Evolutionary conservation across 306 rosid species (phyloP), one percentile per base, ranked within the genome.

Genomic region (Rosa chinensis): DNA sequence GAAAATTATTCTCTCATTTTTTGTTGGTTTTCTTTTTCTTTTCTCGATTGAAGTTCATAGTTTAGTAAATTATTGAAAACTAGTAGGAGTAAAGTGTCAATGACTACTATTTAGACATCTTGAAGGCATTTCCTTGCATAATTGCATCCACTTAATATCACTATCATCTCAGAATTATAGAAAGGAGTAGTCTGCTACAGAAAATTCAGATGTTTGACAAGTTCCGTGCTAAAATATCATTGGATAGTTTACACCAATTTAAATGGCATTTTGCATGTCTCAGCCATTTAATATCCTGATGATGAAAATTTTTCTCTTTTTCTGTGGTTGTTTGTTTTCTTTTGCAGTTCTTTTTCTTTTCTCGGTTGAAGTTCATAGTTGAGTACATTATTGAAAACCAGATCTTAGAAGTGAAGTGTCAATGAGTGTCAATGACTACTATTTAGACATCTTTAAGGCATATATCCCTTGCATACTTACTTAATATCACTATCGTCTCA

Each of bases 111-210:
- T 32, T 14, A 23, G 69, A 16, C 43, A 64, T 64, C 43, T 35
- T 32, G 68, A 71, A 39, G 70, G 28, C 40, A 58, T 39, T 28
- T 28, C 68, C 67, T 75, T 79, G 71, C 70, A 44, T 75, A 79
- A 49, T 58, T 74, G 43, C 23, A 43, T 71, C 81, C 79, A 50
- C 89, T 83, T 82, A 80, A 72, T 55, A 43, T 69, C 66, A 59
- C 77, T 85, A 77, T 81, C 28, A 53, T 86, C 59, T 73, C 87
- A 93, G 93, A 89, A 90, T 95, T 82, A 50, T 84, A 66, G 92
- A 89, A 73, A 84, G 91, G 78, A 90, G 47, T 69, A 79, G 77
- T 84, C 81, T 8, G 47, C 47, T 44, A 1, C 47, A 44, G 10
- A 2, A 44, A 44, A 42, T 76, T 39, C 59, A 62, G 20, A n/a